Conservation (phyloP, 192 early-diverging fungal species). For the Geranomyces variabilis region DNA sequence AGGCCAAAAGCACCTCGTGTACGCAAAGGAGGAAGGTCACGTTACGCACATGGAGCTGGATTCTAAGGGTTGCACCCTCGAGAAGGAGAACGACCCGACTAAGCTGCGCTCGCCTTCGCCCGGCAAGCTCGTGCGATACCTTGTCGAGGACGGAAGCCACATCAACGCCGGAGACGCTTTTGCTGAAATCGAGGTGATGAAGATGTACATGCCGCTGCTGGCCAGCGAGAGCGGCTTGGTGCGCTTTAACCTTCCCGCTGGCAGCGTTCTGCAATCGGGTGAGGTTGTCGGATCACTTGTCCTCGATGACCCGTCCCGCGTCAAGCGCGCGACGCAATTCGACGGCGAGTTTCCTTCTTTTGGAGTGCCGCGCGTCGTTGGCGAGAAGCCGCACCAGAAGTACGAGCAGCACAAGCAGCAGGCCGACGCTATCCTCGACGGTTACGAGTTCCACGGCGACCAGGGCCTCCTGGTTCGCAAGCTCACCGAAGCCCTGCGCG, state of each 20-base stretch:
- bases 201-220: constrained; percentile 99
- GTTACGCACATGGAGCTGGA: constrained; percentile 88
- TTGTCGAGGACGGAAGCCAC: constrained; percentile 93
- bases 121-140: constrained; percentile 92
- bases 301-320: constrained; percentile 92
- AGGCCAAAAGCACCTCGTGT: constrained; percentile 91
- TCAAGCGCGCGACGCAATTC: constrained; percentile 86
- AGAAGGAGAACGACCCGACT: constrained; percentile 97
- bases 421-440: constrained; percentile 79
- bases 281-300: constrained; percentile 91
- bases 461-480: constrained; percentile 72
- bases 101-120: constrained; percentile 94
- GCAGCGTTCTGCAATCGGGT: constrained; percentile 80
- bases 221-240: constrained; percentile 89
- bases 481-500: constrained; percentile 72
- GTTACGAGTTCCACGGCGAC: constrained; percentile 83
- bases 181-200: constrained; percentile 99
- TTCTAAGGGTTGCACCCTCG: constrained; percentile 87
- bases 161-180: constrained; percentile 87
- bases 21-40: constrained; percentile 86
- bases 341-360: constrained; percentile 51
- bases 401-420: constrained; percentile 64
- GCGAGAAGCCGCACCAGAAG: constrained; percentile 88
- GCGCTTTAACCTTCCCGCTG: constrained; percentile 85
- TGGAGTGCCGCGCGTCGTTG: constrained; percentile 77